Conservation (phyloP, 2,329 filamentous ascomycete species). For the Penicillium sp. region DNA sequence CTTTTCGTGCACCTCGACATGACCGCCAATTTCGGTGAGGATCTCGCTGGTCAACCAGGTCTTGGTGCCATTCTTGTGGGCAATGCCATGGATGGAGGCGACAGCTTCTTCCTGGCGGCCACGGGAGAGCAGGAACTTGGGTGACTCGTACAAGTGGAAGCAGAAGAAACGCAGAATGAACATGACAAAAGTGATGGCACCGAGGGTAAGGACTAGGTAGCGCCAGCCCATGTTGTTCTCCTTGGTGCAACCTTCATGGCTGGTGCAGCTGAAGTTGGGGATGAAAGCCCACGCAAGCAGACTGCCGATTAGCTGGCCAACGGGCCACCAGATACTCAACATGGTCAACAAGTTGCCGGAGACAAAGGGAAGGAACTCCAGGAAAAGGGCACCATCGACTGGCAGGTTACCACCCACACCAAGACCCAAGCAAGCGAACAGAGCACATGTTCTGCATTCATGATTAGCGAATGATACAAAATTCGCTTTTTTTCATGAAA, state of each 20-base stretch:
- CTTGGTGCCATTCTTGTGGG: slow-evolving; percentile 64
- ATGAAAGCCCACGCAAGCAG: slow-evolving; percentile 65
- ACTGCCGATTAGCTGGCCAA: slow-evolving; percentile 66
- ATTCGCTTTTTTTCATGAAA: slow-evolving; percentile 8
- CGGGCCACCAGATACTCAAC: slow-evolving; percentile 81
- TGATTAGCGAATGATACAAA: slow-evolving; percentile 20
- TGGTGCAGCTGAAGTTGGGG: slow-evolving; percentile 60
- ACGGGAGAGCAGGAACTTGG: slow-evolving; percentile 74
- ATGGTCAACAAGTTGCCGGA: slow-evolving; percentile 71
- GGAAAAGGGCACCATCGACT: slow-evolving; percentile 76
- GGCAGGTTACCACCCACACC: slow-evolving; percentile 74
- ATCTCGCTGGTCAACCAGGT: slow-evolving; percentile 75
- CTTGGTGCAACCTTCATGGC: slow-evolving; percentile 44
- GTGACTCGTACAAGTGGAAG: slow-evolving; percentile 81
- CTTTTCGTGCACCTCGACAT: slow-evolving; percentile 43
- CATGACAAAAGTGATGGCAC: slow-evolving; percentile 71
- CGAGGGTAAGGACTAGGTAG: slow-evolving; percentile 69
- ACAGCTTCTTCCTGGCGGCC: slow-evolving; percentile 77
- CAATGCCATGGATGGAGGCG: slow-evolving; percentile 74
- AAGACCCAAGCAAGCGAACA: slow-evolving; percentile 62
- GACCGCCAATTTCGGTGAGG: slow-evolving; percentile 54
- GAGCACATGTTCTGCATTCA: slow-evolving; percentile 51
- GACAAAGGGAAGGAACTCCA: slow-evolving; percentile 75
- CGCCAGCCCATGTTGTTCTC: slow-evolving; percentile 72
- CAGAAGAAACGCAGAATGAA: slow-evolving; percentile 75